phyloP scores from a whole-genome alignment of 495 filamentous ascomycete genomes.

The Alectoria sarmentosa region DNA sequence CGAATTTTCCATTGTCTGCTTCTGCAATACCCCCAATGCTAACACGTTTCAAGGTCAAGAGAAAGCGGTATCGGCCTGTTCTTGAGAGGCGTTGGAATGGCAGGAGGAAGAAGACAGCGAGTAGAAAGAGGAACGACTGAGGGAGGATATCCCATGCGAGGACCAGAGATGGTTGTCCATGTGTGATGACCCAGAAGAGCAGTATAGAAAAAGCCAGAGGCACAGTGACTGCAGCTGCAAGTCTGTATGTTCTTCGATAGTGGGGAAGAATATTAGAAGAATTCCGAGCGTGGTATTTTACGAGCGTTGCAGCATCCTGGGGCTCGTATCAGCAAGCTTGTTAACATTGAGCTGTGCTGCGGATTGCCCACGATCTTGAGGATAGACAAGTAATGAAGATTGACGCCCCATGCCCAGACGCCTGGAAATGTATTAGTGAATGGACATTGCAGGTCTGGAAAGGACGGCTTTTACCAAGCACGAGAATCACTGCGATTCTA shows the following conservation, averaged over 20 bases:
- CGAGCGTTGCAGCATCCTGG: constrained; percentile 69
- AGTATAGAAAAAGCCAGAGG: constrained; percentile 62
- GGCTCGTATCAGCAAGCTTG: constrained; percentile 21
- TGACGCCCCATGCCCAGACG: constrained; percentile 85
- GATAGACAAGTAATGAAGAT: constrained; percentile 71
- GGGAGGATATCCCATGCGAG: constrained; percentile 73
- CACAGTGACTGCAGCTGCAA: constrained; percentile 66
- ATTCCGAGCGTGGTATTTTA: constrained; percentile 66
- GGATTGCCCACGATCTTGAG: constrained; percentile 56
- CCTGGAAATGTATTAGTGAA: constrained; percentile 42
- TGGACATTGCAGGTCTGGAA: constrained; percentile 7
- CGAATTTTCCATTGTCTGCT: constrained; percentile 78
- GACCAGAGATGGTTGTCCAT: constrained; percentile 57
- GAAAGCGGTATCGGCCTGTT: constrained; percentile 66
- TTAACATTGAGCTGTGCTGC: background rate
- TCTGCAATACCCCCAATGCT: constrained; percentile 74
- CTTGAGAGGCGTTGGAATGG: constrained; percentile 65
- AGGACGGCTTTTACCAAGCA: constrained; percentile 56
- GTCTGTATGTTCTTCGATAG: constrained; percentile 72
- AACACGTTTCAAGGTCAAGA: constrained; percentile 63
- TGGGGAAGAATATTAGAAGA: constrained; percentile 60
- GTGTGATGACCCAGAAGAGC: constrained; percentile 76
- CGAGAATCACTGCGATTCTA: constrained; percentile 69
- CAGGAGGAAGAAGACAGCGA: constrained; percentile 61
- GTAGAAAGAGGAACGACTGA: constrained; percentile 64